Percentiles rank a stretch among this genome's conserved stretches.
These are phyloP conservation scores for Alternaria metachromatica DNA, from an alignment of 2,329 filamentous ascomycete genomes.

Conservation along the genomic window DNA sequence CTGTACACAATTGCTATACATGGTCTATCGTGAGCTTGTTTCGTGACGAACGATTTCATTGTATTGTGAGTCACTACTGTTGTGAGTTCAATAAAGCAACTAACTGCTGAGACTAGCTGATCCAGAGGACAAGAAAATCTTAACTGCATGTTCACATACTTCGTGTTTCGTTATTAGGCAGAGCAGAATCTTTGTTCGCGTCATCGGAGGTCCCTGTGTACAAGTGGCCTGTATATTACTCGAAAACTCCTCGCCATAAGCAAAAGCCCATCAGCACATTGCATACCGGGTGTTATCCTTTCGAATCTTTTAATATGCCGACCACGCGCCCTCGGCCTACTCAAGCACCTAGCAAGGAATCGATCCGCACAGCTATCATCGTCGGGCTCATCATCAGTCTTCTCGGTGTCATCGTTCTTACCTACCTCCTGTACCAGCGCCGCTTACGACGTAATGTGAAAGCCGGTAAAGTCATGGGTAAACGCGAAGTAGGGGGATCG, in stretches of 20 bases:
- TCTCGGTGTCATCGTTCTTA: background rate
- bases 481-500: background rate
- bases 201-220: background rate
- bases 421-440: background rate
- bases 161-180: background rate
- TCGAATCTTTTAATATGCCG: background rate
- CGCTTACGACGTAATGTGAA: background rate
- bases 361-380: background rate
- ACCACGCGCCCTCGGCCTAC: background rate
- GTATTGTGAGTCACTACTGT: background rate
- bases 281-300: background rate
- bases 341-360: background rate
- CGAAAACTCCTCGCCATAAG: background rate
- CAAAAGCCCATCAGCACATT: background rate
- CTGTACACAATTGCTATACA: background rate
- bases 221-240: background rate
- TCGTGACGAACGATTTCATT: background rate
- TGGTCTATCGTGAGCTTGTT: background rate
- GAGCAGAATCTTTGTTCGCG: background rate
- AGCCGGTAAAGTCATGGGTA: background rate
- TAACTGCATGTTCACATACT: background rate
- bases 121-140: background rate
- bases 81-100: background rate
- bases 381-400: background rate
- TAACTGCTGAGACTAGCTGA: background rate